phyloP scores from a whole-genome alignment of 2,329 filamentous ascomycete species.

The Aspergillus nomiae region DNA sequence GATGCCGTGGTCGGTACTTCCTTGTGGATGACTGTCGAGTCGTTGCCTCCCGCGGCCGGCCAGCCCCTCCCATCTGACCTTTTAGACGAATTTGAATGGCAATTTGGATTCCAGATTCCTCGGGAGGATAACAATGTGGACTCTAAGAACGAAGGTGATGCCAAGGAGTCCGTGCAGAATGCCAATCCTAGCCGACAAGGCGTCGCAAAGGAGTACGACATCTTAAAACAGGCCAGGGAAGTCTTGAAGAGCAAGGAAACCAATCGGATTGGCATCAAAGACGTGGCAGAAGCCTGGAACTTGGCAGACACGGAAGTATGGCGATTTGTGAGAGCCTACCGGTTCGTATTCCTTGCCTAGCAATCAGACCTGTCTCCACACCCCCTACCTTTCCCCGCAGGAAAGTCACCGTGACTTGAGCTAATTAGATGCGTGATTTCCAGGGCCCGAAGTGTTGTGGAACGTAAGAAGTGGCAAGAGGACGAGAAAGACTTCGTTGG shows the following conservation, averaged over 20 bases:
- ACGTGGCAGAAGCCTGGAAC: conserved; percentile 57
- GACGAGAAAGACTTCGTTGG: conserved; percentile 60
- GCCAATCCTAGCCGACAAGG: conserved; percentile 41
- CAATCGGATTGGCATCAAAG: conserved; percentile 42
- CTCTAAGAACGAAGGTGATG: conserved; percentile 35
- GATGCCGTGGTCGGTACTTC: conserved; percentile 64
- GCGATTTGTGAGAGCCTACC: conserved; percentile 64
- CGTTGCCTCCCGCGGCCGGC: conserved; percentile 46
- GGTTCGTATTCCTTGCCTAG: conserved; percentile 28
- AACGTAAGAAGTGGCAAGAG: conserved; percentile 62
- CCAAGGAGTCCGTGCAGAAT: conserved; percentile 38
- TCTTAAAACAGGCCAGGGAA: conserved; percentile 54
- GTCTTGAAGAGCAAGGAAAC: conserved; percentile 43
- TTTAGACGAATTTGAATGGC: conserved; percentile 76
- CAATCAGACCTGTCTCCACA: not conserved
- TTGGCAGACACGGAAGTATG: conserved; percentile 65
- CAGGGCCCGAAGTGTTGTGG: conserved; percentile 57
- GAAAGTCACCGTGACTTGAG: not conserved
- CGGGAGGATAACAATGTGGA: conserved; percentile 45
- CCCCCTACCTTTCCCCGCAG: not conserved
- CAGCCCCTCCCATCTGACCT: conserved; percentile 57
- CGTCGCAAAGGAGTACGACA: conserved; percentile 46
- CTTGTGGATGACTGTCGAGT: conserved; percentile 80
- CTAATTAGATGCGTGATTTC: conserved; percentile 7
- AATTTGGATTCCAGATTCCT: conserved; percentile 82